These are phyloP conservation scores for Phaffia tasmanica DNA, from an alignment of 768 basidiomycete genomes.

Conservation along the genomic window DNA sequence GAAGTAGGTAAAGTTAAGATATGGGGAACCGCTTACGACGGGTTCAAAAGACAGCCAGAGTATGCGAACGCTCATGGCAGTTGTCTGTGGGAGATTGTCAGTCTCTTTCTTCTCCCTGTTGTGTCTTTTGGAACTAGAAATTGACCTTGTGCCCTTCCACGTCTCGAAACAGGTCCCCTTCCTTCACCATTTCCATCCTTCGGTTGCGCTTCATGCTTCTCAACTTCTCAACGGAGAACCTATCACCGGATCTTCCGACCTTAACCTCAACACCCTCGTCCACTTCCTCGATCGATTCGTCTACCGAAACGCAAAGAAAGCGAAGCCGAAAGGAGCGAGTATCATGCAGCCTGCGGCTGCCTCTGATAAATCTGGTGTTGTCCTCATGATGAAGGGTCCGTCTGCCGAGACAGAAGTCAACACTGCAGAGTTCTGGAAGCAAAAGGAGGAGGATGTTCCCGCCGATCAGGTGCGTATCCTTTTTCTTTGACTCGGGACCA, in stretches of 20 bases:
- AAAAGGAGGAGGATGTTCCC: slow-evolving; percentile 58
- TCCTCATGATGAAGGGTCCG: slow-evolving; percentile 52
- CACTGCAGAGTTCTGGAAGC: slow-evolving; percentile 61
- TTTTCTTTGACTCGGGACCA: neutral
- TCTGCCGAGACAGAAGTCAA: slow-evolving; percentile 52
- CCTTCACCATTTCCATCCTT: slow-evolving; percentile 77
- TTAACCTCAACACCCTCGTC: slow-evolving; percentile 81
- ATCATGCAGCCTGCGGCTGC: slow-evolving; percentile 90
- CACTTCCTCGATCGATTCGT: slow-evolving; percentile 96
- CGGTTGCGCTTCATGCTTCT: slow-evolving; percentile 70
- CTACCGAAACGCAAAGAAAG: slow-evolving; percentile 85
- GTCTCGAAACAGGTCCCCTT: slow-evolving; percentile 53
- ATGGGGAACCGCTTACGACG: slow-evolving; percentile 53
- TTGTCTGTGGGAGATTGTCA: slow-evolving; percentile 81
- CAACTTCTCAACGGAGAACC: slow-evolving; percentile 63
- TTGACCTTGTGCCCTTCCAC: neutral
- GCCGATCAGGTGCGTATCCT: slow-evolving; percentile 61
- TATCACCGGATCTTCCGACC: slow-evolving; percentile 71
- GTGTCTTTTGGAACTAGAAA: neutral
- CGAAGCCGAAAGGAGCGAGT: slow-evolving; percentile 60
- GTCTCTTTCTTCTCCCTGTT: slow-evolving; percentile 32
- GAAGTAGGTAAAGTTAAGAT: neutral
- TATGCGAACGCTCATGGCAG: slow-evolving; percentile 67
- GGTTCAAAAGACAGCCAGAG: slow-evolving; percentile 78
- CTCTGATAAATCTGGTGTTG: slow-evolving; percentile 48